Conservation (phyloP, 2,329 filamentous ascomycete genomes). For the Fusarium kyushuense region DNA sequence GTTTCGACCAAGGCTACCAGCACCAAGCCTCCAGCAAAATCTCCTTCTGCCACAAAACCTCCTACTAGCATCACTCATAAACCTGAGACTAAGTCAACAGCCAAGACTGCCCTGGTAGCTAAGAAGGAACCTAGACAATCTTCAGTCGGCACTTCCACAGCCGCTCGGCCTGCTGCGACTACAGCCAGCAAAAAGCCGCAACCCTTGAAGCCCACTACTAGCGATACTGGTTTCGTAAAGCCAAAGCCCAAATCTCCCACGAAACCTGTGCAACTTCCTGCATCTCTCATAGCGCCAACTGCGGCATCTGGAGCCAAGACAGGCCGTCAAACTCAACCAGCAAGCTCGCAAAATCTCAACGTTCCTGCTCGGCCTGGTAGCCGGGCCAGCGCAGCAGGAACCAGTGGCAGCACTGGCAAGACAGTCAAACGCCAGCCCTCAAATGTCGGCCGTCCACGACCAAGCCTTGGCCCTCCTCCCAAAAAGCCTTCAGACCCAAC, state of each 20-base stretch:
- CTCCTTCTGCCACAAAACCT: slow-evolving; percentile 42
- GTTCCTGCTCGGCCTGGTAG: slow-evolving; percentile 59
- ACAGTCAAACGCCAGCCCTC: slow-evolving; percentile 61
- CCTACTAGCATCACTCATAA: slow-evolving; percentile 44
- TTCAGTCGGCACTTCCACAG: slow-evolving; percentile 39
- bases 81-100: slow-evolving; percentile 48
- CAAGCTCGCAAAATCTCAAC: slow-evolving; percentile 52
- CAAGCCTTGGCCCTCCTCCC: slow-evolving; percentile 69
- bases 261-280: slow-evolving; percentile 73
- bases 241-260: slow-evolving; percentile 77
- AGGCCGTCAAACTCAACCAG: slow-evolving; percentile 47
- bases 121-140: slow-evolving; percentile 53
- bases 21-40: slow-evolving; percentile 39
- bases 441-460: slow-evolving; percentile 58
- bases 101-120: slow-evolving; percentile 44
- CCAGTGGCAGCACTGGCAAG: slow-evolving; percentile 44
- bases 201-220: slow-evolving; percentile 56
- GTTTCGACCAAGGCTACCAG: slow-evolving; percentile 44
- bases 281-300: slow-evolving; percentile 76
- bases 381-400: slow-evolving; percentile 55
- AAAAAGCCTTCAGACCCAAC: slow-evolving; percentile 58
- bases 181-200: slow-evolving; percentile 58
- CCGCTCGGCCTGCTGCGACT: slow-evolving; percentile 50
- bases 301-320: slow-evolving; percentile 75
- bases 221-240: slow-evolving; percentile 63